Evolutionary conservation across 495 filamentous ascomycete species (phyloP), one percentile per base, ranked within the genome.

Genomic region (Trichoderma reesei): DNA sequence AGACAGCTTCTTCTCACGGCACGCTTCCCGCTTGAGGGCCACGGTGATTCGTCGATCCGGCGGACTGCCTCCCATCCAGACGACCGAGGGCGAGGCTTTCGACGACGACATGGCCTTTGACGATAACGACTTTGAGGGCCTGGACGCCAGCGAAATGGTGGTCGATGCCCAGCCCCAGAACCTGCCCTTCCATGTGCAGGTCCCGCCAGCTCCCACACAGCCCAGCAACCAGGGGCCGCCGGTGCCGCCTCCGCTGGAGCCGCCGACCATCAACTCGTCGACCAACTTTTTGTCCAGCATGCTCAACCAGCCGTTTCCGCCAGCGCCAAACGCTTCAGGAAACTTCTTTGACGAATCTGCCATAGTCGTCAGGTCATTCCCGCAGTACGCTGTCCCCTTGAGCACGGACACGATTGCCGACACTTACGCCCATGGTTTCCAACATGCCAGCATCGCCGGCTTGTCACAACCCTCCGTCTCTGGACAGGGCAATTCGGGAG

Each of bases 91-190:
- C 41, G 64, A 65, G 34, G 41, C 14, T 7, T 18, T 39, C 18
- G 64, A 65, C 6, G 39, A 61, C 37, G 64, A 65, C 1, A 60
- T 62, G 38, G n/a, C 18, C 14, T 60, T 54, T 9, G 64, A 62
- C 7, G 64, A 65, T 56, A 48, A 65, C n/a, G 59, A 60, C 3
- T 44, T 48, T 26, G 60, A 61, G 59, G 64, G 41, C 5, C 18
- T 65, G 3, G 64, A 65, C 20, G 41, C 26, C 1, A 54, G 56
- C 20, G 63, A 63, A 36, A 63, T 63, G 61, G 41, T 38, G 10
- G 26, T 63, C 0, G 61, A 46, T 38, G 61, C 31, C 3, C 61
- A 46, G 61, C 36, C 60, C 42, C 51, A 56, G 1, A 56, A 56
- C 14, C 31, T 56, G 51, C 51, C 51, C n/a, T 56, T 56, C 51